Base-by-base conservation (phyloP, 2,329 filamentous ascomycete genomes). In the Diplocarpon mali region DNA sequence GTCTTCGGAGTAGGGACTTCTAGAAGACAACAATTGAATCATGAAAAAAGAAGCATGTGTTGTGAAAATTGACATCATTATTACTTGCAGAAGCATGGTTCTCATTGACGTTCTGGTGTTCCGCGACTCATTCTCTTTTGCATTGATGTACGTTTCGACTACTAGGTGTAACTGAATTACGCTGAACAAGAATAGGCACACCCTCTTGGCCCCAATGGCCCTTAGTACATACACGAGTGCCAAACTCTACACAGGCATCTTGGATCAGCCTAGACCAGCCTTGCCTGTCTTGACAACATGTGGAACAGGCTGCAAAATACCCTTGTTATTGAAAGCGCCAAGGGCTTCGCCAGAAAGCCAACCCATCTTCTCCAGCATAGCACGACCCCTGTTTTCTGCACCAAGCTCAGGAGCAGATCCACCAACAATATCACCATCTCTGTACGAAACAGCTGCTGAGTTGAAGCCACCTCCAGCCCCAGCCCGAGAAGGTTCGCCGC, bases 361-460 rank as follows among this genome's bases (percentile, higher is more conserved):
- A 3, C 92, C 92, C 92, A 96, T 96, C 66, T 92, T 96, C 67
- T 94, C 87, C 52, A 98, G 67, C 78, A 98, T 85, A 2, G 79
- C 78, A 40, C 87, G 76, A 10, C 92, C 92, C 53, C 78, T 86
- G 61, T 95, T 96, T 42, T 83, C 84, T 4, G 71, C 69, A 1
- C 85, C 85, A 28, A 98, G 72, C 62, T 95, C 89, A 10, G 88
- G 85, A 1, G 90, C 89, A 38, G 79, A 77, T 1, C 76, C 86
- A 38, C 90, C 92, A 2, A 96, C 88, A 24, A 94, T 69, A 53
- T 96, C 89, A 14, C 92, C 92, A 57, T 96, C 85, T 49, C 75
- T 76, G 54, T 92, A 86, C 1, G 70, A 72, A 11, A 73, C 72
- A 9, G 69, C 72, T 3, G 61, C 57, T 44, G 60, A 60, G 51